Conservation (phyloP, 352 stramenopile genomes). For the Pythium oligandrum region DNA sequence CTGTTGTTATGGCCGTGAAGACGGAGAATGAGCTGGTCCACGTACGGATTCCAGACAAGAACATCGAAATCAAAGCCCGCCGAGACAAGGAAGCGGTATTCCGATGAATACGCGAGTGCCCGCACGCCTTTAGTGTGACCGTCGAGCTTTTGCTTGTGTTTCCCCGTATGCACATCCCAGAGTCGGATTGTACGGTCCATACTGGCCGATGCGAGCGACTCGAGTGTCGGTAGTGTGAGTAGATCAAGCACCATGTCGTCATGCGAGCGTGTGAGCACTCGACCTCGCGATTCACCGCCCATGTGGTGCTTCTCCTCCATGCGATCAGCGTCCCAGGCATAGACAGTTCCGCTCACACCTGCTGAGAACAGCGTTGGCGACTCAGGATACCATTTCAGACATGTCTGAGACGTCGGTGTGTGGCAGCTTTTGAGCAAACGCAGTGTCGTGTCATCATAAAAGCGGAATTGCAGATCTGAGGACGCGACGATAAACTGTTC, state of each 20-base stretch:
- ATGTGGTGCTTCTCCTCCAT: conserved; percentile 86
- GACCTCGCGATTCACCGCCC: conserved; percentile 49
- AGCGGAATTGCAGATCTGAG: conserved; percentile 76
- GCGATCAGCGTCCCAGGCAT: conserved; percentile 77
- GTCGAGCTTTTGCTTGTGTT: conserved; percentile 82
- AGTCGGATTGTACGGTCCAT: conserved; percentile 88
- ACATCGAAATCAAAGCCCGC: conserved; percentile 87
- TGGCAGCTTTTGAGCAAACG: conserved; percentile 74
- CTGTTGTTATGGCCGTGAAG: conserved; percentile 85
- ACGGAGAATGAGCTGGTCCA: conserved; percentile 82
- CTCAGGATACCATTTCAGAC: conserved; percentile 74
- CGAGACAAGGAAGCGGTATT: conserved; percentile 85
- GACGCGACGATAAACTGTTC: conserved; percentile 78
- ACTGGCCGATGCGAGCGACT: conserved; percentile 77
- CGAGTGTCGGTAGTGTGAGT: conserved; percentile 69
- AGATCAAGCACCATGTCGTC: conserved; percentile 86
- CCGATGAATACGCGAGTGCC: conserved; percentile 72
- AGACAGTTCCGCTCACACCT: conserved; percentile 77
- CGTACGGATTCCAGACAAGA: conserved; percentile 89
- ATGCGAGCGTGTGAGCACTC: conserved; percentile 69
- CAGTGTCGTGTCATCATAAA: conserved; percentile 77
- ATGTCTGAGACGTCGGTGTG: conserved; percentile 77
- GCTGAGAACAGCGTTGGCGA: conserved; percentile 72
- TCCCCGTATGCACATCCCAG: conserved; percentile 85
- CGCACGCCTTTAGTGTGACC: conserved; percentile 81